Base-by-base conservation (phyloP, 2,329 filamentous ascomycete genomes). In the Colletotrichum tabaci region DNA sequence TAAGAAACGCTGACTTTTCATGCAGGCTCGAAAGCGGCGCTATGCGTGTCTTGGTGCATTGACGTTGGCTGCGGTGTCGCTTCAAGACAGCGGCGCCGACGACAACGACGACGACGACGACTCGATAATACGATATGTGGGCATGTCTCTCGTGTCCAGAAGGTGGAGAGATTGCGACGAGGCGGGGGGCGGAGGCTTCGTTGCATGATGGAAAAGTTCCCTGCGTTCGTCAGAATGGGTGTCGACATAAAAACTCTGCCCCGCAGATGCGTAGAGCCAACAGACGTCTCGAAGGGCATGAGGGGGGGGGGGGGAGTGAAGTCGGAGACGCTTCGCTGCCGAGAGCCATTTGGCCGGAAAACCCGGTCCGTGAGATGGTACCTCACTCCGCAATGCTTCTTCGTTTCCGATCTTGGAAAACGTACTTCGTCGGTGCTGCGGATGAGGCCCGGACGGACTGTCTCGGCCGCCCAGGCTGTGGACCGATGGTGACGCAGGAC, bases 1-100 rank as follows among this genome's bases (percentile, higher is more conserved):
- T 21, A 64, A 38, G 60, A 23, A 64, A 57, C 3, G 15, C 26
- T 10, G 16, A 44, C 15, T 30, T 55, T n/a, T 12, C 26, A 23
- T 23, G 58, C 18, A 40, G 35, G 38, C 42, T 38, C 12, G 9
- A 40, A 40, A 8, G 30, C 12, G 58, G 30, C n/a, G 3, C 15
- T 18, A 9, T n/a, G 46, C n/a, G n/a, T 13, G 46, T 61, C 30
- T 38, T 63, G 52, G 26, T 55, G 65, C 58, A 55, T 63, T 44
- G 50, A 67, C 65, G 26, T 67, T 53, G 26, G 16, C 42, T 21
- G 57, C 40, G 23, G 26, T 44, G 38, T 30, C 26, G 30, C 9
- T 55, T 26, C 10, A 18, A 61, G 58, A 61, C 58, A 50, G 40
- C 18, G 46, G 21, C 46, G 53, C 35, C 10, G 9, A 18, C n/a